phyloP scores from a whole-genome alignment of 2,329 filamentous ascomycete genomes.

The Pezizomycotina sp. region DNA sequence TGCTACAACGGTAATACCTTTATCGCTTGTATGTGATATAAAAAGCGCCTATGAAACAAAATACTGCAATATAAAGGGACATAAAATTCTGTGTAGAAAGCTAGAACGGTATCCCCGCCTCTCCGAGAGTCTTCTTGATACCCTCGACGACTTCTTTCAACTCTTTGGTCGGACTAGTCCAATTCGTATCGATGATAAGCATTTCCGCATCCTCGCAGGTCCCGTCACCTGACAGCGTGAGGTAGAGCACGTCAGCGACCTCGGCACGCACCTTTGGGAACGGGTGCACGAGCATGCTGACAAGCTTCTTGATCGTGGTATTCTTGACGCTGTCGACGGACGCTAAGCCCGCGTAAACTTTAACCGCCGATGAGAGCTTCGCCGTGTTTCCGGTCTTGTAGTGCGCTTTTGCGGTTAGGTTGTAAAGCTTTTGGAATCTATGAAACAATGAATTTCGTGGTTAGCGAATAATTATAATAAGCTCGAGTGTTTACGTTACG shows the following conservation, averaged over 20 bases:
- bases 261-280: conserved; percentile 52
- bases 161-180: conserved; percentile 11
- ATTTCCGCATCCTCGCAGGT: conserved; percentile 13
- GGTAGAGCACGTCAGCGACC: conserved; percentile 16
- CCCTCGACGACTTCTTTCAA: conserved; percentile 12
- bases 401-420: conserved; percentile 57
- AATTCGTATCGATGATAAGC: conserved; percentile 14
- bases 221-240: conserved; percentile 16
- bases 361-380: conserved; percentile 64
- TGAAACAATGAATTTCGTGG: background rate
- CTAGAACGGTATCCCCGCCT: no score
- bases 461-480: conserved; percentile 3
- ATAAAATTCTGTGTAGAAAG: no score
- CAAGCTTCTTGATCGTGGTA: conserved; percentile 50
- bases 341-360: conserved; percentile 58
- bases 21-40: no score
- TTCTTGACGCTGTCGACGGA: conserved; percentile 31
- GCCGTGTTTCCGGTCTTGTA: conserved; percentile 69
- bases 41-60: no score
- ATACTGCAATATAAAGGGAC: no score
- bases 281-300: conserved; percentile 59
- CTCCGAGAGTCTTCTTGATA: conserved; percentile 8
- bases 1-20: no score
- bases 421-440: conserved; percentile 46
- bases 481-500: conserved; percentile 16